phyloP scores from a whole-genome alignment of 257 asterid genomes.

The Scutellaria barbata region DNA sequence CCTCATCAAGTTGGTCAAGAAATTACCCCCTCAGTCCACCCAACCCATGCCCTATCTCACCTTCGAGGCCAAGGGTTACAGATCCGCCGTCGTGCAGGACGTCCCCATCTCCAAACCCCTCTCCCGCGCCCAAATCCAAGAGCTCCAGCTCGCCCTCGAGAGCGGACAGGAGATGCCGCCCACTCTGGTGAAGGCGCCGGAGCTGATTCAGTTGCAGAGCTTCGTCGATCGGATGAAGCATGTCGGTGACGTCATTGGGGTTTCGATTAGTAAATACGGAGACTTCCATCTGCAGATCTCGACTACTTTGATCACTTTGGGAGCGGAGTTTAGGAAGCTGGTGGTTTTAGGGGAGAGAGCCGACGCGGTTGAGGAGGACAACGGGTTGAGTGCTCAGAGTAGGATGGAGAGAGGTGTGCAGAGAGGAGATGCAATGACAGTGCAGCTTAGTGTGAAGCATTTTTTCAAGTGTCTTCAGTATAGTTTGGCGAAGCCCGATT shows the following conservation, averaged over 20 bases:
- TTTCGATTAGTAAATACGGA: conserved; percentile 74
- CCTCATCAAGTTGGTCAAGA: conserved; percentile 81
- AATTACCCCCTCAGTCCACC: conserved; percentile 70
- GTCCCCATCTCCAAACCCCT: conserved; percentile 93
- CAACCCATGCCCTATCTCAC: conserved; percentile 79
- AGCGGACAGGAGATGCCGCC: conserved; percentile 72
- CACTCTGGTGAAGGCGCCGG: conserved; percentile 68
- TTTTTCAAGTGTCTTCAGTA: conserved; percentile 81
- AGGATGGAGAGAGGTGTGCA: conserved; percentile 65
- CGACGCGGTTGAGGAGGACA: conserved; percentile 46
- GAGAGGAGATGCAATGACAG: conserved; percentile 82
- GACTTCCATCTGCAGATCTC: conserved; percentile 83
- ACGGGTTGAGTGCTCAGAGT: conserved; percentile 56
- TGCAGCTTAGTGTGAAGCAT: conserved; percentile 87
- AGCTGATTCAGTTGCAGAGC: conserved; percentile 58
- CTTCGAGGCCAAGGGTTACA: conserved; percentile 76
- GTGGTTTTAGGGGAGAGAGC: conserved; percentile 76
- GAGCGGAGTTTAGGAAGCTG: conserved; percentile 78
- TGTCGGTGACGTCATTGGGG: conserved; percentile 80
- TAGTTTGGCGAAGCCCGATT: conserved; percentile 82
- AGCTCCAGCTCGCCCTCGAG: conserved; percentile 71
- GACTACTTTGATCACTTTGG: conserved; percentile 65
- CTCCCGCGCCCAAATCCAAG: conserved; percentile 69
- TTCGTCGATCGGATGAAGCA: conserved; percentile 85
- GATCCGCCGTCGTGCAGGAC: conserved; percentile 88